phyloP scores from a whole-genome alignment of 2,329 filamentous ascomycete species.

The Colletotrichum cuscutae region DNA sequence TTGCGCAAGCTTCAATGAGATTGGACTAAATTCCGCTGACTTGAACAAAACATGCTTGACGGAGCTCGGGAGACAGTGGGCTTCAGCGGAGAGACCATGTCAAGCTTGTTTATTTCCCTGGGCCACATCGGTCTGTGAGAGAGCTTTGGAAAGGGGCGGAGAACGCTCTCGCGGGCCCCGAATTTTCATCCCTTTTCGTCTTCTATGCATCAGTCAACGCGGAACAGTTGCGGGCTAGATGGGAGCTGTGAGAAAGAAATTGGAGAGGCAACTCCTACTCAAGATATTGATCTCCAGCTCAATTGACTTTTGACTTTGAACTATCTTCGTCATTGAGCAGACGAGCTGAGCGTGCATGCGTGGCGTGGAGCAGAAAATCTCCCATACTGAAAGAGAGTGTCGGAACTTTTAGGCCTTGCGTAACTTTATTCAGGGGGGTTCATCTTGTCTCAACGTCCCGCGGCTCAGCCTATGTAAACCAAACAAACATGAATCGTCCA shows the following conservation, averaged over 20 bases:
- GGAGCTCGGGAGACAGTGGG: background rate
- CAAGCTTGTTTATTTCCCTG: background rate
- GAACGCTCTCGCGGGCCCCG: background rate
- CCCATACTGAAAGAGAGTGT: background rate
- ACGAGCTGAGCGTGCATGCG: background rate
- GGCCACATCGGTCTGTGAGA: conserved; percentile 25
- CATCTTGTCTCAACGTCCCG: conserved; percentile 1
- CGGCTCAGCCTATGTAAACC: background rate
- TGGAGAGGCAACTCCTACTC: background rate
- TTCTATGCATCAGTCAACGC: background rate
- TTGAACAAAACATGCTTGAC: background rate
- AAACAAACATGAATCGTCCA: background rate
- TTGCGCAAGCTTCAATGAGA: conserved; percentile 29
- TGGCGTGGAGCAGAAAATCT: background rate
- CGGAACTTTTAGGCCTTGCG: background rate
- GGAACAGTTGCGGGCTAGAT: background rate
- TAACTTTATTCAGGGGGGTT: conserved; percentile 5
- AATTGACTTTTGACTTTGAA: background rate
- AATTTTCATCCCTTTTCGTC: background rate
- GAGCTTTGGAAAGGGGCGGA: conserved; percentile 12
- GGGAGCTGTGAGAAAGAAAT: background rate
- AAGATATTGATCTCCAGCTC: background rate
- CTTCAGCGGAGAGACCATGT: background rate
- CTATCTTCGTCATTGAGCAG: background rate
- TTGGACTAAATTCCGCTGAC: conserved; percentile 13